phyloP scores from a whole-genome alignment of 2,329 filamentous ascomycete species.

The Plenodomus biglobosus region DNA sequence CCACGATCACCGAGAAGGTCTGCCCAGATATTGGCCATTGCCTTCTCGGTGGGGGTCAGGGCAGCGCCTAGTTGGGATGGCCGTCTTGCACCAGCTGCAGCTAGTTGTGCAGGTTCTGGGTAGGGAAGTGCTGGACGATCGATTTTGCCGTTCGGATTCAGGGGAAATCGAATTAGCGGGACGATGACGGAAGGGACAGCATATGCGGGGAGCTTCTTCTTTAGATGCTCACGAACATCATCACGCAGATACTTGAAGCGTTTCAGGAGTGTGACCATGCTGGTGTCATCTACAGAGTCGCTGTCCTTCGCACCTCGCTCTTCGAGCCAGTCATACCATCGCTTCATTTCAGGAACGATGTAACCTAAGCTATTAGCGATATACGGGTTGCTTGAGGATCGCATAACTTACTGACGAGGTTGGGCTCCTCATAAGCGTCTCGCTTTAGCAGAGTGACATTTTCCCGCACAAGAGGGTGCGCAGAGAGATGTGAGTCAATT shows the following conservation, averaged over 20 bases:
- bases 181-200: constrained; percentile 76
- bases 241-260: constrained; percentile 63
- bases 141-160: constrained; percentile 69
- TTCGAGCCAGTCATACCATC: constrained; percentile 71
- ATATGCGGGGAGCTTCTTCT: constrained; percentile 70
- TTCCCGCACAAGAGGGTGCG: constrained; percentile 75
- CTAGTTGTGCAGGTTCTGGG: constrained; percentile 70
- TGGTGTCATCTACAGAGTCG: constrained; percentile 47
- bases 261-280: constrained; percentile 58
- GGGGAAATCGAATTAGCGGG: constrained; percentile 68
- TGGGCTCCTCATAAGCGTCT: constrained; percentile 82
- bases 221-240: constrained; percentile 67
- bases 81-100: constrained; percentile 56
- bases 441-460: constrained; percentile 82
- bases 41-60: constrained; percentile 62
- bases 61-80: constrained; percentile 49
- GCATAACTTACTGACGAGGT: constrained; percentile 64
- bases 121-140: constrained; percentile 79
- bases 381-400: background rate
- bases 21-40: constrained; percentile 73
- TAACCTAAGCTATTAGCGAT: constrained; percentile 53
- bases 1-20: constrained; percentile 62
- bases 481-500: constrained; percentile 80
- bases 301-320: constrained; percentile 45
- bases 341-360: constrained; percentile 76